A percentile compares a stretch with the other conserved stretches of the same genome.
Evolutionary conservation across 208 protist species (phyloP).

Genomic region (Trypanosoma scelopori): DNA sequence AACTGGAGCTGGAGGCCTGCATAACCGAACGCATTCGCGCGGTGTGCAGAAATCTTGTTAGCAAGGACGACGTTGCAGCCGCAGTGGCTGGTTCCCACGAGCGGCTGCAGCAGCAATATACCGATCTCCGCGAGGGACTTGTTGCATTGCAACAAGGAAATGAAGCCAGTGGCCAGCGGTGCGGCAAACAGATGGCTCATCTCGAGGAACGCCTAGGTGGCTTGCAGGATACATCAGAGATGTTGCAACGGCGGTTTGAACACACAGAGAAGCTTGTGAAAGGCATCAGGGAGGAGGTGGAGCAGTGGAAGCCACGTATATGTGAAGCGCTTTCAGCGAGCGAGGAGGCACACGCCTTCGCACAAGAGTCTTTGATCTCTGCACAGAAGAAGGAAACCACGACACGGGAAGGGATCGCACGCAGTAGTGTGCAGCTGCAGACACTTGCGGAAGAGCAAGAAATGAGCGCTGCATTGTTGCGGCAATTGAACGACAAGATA

Average conservation of each 20-base stretch:
- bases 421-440: conserved; percentile 21
- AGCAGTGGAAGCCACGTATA: conserved; percentile 17
- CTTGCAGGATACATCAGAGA: conserved; percentile 2
- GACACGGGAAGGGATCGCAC: conserved; percentile 14
- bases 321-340: conserved; percentile 10
- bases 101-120: conserved; percentile 14
- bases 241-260: conserved; percentile 31
- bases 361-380: conserved; percentile 5
- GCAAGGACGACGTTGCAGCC: conserved; percentile 16
- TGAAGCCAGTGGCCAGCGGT: conserved; percentile 16
- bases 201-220: conserved; percentile 13
- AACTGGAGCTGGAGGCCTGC: conserved; percentile 7
- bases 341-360: conserved; percentile 16
- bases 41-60: conserved; percentile 13
- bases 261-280: conserved; percentile 23
- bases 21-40: conserved; percentile 7
- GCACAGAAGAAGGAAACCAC: conserved; percentile 15
- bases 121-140: neutral
- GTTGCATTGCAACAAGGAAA: neutral
- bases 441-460: conserved; percentile 11
- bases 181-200: conserved; percentile 6
- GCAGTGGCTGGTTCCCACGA: conserved; percentile 21
- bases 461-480: neutral
- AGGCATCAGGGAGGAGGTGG: conserved; percentile 21
- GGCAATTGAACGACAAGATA: conserved; percentile 13